phyloP scores from a whole-genome alignment of 2,329 filamentous ascomycete genomes.

The Sphaerulina musiva region DNA sequence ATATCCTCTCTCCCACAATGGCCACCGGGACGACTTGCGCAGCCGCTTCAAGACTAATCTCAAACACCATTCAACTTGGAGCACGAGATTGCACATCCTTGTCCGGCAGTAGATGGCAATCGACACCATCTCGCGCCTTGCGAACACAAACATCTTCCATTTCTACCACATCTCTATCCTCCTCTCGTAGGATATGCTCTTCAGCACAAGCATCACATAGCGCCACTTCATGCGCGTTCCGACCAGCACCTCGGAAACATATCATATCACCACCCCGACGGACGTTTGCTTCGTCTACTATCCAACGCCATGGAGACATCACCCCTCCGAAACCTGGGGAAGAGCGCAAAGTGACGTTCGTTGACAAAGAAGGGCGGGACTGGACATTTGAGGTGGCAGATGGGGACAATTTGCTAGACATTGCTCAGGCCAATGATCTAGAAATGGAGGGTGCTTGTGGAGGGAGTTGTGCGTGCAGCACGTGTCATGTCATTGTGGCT shows the following conservation, averaged over 20 bases:
- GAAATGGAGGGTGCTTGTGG: constrained; percentile 98
- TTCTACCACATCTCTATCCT: too few relatives aligned
- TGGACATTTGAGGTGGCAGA: constrained; percentile 72
- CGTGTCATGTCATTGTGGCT: constrained; percentile 81
- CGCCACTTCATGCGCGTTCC: not conserved
- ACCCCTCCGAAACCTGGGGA: constrained; percentile 80
- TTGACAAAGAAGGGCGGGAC: constrained; percentile 78
- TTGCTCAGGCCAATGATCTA: constrained; percentile 87
- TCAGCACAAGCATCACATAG: not conserved
- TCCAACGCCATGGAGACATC: constrained; percentile 66
- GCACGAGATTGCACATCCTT: constrained; percentile 4
- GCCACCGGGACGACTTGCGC: constrained; percentile 1
- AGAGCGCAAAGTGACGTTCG: constrained; percentile 84
- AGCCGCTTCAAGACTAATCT: not conserved
- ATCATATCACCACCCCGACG: not conserved
- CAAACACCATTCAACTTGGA: constrained; percentile 1
- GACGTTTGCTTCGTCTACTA: constrained; percentile 9
- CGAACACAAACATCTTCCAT: not conserved
- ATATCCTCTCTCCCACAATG: constrained; percentile 1
- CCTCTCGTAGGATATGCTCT: not conserved
- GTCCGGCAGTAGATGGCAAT: constrained; percentile 5
- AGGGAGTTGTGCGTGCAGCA: constrained; percentile 87
- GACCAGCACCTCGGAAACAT: not conserved
- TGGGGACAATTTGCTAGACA: constrained; percentile 90
- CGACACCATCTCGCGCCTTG: not conserved